These are phyloP conservation scores for Thelephora ganbajun DNA, from an alignment of 768 basidiomycete genomes.

Conservation along the genomic window DNA sequence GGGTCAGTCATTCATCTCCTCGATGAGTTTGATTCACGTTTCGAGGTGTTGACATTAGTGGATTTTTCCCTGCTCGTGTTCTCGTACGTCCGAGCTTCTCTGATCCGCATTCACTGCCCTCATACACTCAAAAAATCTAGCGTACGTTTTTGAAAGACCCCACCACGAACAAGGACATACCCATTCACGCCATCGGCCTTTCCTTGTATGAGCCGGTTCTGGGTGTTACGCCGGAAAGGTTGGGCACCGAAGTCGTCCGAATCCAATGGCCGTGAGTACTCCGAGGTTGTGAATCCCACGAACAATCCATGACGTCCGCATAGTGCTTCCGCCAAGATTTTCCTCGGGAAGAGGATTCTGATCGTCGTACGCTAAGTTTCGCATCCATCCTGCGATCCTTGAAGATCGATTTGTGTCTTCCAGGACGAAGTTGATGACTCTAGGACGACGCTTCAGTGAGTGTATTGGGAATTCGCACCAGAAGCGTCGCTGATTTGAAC, in stretches of 20 bases:
- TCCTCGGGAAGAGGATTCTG: constrained; percentile 71
- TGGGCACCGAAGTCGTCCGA: constrained; percentile 76
- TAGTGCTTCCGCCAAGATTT: constrained; percentile 36
- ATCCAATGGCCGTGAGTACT: constrained; percentile 88
- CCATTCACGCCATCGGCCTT: constrained; percentile 93
- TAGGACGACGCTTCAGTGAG: constrained; percentile 77
- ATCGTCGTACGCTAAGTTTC: constrained; percentile 52
- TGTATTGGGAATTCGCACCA: neutral
- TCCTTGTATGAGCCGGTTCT: constrained; percentile 88
- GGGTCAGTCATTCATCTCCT: constrained; percentile 39
- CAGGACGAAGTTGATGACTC: constrained; percentile 86
- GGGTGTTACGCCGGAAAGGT: constrained; percentile 55
- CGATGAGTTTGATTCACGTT: constrained; percentile 7
- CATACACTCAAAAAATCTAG: constrained; percentile 20
- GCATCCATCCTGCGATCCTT: constrained; percentile 1
- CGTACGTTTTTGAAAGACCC: constrained; percentile 75
- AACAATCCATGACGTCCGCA: neutral
- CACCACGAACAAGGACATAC: constrained; percentile 61
- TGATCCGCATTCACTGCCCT: neutral
- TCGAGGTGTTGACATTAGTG: constrained; percentile 29
- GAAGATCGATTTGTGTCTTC: neutral
- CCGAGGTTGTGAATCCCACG: constrained; percentile 1
- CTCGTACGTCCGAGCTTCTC: constrained; percentile 31
- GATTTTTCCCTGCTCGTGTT: constrained; percentile 92
- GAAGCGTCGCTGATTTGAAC: neutral